Percentiles rank a stretch among this genome's conserved stretches.
Conservation (phyloP, 1,139 yeast genomes). For the Suhomyces yuchorum region DNA sequence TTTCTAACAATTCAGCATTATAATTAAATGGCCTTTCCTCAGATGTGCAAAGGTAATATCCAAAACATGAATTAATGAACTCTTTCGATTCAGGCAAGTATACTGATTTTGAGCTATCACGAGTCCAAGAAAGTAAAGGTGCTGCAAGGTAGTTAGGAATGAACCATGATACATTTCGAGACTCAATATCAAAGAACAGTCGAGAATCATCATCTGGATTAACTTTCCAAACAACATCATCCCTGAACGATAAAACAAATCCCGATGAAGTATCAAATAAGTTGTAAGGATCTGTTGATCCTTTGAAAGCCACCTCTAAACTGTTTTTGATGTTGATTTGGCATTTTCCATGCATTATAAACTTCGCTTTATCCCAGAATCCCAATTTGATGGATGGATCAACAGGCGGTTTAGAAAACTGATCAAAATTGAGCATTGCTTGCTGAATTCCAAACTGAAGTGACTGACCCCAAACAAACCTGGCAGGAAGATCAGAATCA, state of each 20-base stretch:
- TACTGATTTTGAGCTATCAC: constrained; percentile 45
- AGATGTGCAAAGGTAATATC: constrained; percentile 45
- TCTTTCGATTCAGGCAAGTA: constrained; percentile 48
- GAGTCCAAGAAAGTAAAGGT: constrained; percentile 64
- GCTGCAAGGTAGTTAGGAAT: constrained; percentile 65
- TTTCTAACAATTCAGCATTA: constrained; percentile 38
- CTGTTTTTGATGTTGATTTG: constrained; percentile 38
- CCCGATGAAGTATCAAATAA: constrained; percentile 43
- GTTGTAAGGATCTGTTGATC: constrained; percentile 49
- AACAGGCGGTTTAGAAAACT: constrained; percentile 80
- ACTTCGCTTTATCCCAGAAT: constrained; percentile 59
- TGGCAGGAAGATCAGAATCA: constrained; percentile 59
- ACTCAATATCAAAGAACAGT: constrained; percentile 38
- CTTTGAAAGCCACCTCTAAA: constrained; percentile 56
- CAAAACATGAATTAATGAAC: constrained; percentile 52
- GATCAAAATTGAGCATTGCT: constrained; percentile 75
- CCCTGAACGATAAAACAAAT: constrained; percentile 41
- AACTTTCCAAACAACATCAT: constrained; percentile 43
- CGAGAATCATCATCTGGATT: constrained; percentile 45
- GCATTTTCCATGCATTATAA: constrained; percentile 52
- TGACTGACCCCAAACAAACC: constrained; percentile 85
- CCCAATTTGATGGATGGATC: constrained; percentile 61
- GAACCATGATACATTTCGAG: constrained; percentile 45
- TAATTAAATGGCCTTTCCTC: constrained; percentile 11
- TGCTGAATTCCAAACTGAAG: constrained; percentile 85